Evolutionary conservation across 805 yeast species (phyloP).

Genomic region (Wickerhamomyces tratensis): DNA sequence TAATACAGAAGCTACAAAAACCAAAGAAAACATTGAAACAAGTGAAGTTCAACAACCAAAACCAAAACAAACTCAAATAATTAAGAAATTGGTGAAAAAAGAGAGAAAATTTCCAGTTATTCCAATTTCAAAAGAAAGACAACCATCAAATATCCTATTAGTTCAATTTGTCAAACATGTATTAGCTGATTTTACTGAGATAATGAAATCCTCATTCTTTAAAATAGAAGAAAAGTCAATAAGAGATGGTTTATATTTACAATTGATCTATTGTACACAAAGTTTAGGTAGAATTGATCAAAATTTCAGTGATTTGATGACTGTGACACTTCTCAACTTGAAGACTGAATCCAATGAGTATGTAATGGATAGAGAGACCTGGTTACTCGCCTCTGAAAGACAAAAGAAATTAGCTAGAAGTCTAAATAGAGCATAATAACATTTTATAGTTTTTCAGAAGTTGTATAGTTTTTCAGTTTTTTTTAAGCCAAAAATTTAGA

Average conservation of each 20-base stretch:
- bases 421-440: background rate
- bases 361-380: slow-evolving; percentile 26
- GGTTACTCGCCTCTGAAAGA: slow-evolving; percentile 33
- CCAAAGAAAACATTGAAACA: background rate
- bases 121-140: slow-evolving; percentile 1
- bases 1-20: background rate
- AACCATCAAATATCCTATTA: slow-evolving; percentile 19
- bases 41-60: background rate
- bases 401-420: slow-evolving; percentile 27
- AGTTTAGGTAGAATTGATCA: slow-evolving; percentile 65
- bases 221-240: slow-evolving; percentile 28
- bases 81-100: background rate
- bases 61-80: background rate
- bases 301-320: slow-evolving; percentile 53
- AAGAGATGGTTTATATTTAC: slow-evolving; percentile 65
- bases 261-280: slow-evolving; percentile 82
- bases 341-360: slow-evolving; percentile 1
- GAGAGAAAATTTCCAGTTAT: too few species aligned
- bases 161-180: slow-evolving; percentile 28
- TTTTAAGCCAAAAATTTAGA: too few species aligned
- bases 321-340: slow-evolving; percentile 25
- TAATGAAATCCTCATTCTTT: slow-evolving; percentile 20
- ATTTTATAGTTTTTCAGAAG: too few species aligned
- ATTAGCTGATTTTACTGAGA: slow-evolving; percentile 21
- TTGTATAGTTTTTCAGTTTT: too few species aligned